A percentile compares a stretch with the other conserved stretches of the same genome.
phyloP scores from a whole-genome alignment of 108 stramenopile species.

The Cylindrotheca closterium region DNA sequence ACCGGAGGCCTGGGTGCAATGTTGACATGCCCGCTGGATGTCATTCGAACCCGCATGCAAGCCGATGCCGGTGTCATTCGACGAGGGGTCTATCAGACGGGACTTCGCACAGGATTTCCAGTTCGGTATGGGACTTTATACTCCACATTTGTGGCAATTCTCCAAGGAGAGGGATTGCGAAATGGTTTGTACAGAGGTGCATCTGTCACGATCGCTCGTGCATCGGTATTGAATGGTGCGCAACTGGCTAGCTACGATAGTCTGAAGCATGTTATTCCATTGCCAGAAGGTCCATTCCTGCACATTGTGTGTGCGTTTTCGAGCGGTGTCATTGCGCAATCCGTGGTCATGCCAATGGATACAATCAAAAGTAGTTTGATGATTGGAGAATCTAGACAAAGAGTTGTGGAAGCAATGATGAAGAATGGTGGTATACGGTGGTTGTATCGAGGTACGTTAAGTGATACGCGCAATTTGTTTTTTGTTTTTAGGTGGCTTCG shows the following conservation, averaged over 20 bases:
- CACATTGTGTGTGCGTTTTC: conserved; percentile 34
- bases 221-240: conserved; percentile 42
- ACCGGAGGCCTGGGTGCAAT: conserved; percentile 41
- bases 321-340: conserved; percentile 43
- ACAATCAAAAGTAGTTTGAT: conserved; percentile 48
- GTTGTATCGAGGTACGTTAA: conserved; percentile 35
- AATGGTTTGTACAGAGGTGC: conserved; percentile 42
- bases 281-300: conserved; percentile 34
- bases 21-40: conserved; percentile 46
- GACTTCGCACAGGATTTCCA: conserved; percentile 27
- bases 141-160: conserved; percentile 27
- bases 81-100: conserved; percentile 32
- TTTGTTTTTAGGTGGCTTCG: no score
- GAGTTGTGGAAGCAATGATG: conserved; percentile 14
- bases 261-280: conserved; percentile 11
- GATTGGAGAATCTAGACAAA: conserved; percentile 32
- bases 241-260: conserved; percentile 49
- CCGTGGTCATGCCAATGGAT: conserved; percentile 45
- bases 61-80: conserved; percentile 33
- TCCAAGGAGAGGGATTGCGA: conserved; percentile 26
- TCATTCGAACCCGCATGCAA: conserved; percentile 51
- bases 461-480: no score
- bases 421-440: conserved; percentile 20
- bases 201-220: conserved; percentile 40
- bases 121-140: conserved; percentile 32